Conservation (phyloP, 306 rosid genomes). For the Astragalus glycyphyllos region DNA sequence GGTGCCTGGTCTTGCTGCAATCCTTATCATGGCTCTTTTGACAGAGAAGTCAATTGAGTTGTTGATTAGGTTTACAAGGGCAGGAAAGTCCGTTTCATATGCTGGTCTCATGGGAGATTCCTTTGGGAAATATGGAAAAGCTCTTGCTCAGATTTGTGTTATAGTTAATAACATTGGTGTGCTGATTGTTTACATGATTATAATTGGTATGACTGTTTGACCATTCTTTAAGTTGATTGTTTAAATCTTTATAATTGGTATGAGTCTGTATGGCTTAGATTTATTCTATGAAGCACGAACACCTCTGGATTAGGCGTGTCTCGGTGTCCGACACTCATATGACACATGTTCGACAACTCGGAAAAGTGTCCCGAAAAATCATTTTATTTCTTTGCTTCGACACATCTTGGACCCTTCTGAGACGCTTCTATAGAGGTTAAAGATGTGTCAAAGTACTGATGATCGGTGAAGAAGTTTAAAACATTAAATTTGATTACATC, state of each 20-base stretch:
- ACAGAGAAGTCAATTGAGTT: slow-evolving; percentile 82
- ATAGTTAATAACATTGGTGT: slow-evolving; percentile 76
- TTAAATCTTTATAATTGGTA: neutral
- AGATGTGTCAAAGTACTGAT: too few relatives aligned
- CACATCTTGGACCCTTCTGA: too few relatives aligned
- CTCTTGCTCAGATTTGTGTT: slow-evolving; percentile 68
- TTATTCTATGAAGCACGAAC: too few relatives aligned
- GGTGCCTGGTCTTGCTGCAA: slow-evolving; percentile 66
- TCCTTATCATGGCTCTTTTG: slow-evolving; percentile 76
- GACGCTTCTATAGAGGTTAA: too few relatives aligned
- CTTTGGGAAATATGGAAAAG: slow-evolving; percentile 78
- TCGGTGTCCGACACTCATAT: too few relatives aligned
- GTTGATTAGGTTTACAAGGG: slow-evolving; percentile 78
- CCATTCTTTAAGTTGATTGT: neutral
- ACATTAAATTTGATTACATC: too few relatives aligned
- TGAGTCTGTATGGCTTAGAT: neutral
- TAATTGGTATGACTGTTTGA: slow-evolving; percentile 71
- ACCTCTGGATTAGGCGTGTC: too few relatives aligned
- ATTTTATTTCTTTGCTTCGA: too few relatives aligned
- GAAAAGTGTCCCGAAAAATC: too few relatives aligned
- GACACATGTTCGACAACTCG: too few relatives aligned
- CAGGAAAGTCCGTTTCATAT: slow-evolving; percentile 78
- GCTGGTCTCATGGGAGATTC: slow-evolving; percentile 90
- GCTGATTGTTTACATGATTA: slow-evolving; percentile 91
- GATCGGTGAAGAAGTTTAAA: too few relatives aligned